Conservation (phyloP, 73 alveolate genomes). For the Blepharisma japonicum region DNA sequence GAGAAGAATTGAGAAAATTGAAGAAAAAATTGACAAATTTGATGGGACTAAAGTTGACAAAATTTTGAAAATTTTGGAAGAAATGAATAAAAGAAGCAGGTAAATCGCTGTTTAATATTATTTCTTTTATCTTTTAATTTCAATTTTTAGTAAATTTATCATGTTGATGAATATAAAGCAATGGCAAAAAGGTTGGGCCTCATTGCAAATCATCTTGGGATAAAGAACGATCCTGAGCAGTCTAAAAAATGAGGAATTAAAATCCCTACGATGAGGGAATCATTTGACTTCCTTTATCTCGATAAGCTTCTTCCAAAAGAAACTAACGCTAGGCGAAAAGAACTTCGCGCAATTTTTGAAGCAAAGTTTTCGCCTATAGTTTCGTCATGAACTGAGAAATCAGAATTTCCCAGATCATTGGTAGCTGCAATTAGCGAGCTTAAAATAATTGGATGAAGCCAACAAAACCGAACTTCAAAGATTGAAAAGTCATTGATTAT, state of each 20-base stretch:
- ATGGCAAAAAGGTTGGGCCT: too few relatives aligned
- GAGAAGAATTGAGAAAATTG: too few relatives aligned
- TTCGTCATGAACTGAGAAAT: background rate
- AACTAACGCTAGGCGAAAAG: background rate
- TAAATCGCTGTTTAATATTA: too few relatives aligned
- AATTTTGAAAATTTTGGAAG: too few relatives aligned
- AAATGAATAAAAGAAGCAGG: too few relatives aligned
- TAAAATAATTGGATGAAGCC: background rate
- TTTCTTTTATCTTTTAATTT: too few relatives aligned
- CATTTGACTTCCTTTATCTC: background rate
- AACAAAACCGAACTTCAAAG: background rate
- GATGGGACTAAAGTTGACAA: too few relatives aligned
- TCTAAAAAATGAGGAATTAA: constrained; percentile 16
- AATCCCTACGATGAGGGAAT: background rate
- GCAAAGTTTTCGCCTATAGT: background rate
- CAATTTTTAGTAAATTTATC: too few relatives aligned
- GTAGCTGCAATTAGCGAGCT: background rate
- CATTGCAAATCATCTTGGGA: too few relatives aligned
- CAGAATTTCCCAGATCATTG: background rate
- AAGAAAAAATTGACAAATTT: too few relatives aligned
- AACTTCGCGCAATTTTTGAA: background rate
- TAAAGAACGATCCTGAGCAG: background rate
- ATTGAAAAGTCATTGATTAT: constrained; percentile 39
- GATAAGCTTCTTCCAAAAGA: constrained; percentile 23
- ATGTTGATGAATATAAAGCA: too few relatives aligned